Conservation (phyloP, 768 basidiomycete species). For the Hericium erinaceus region DNA sequence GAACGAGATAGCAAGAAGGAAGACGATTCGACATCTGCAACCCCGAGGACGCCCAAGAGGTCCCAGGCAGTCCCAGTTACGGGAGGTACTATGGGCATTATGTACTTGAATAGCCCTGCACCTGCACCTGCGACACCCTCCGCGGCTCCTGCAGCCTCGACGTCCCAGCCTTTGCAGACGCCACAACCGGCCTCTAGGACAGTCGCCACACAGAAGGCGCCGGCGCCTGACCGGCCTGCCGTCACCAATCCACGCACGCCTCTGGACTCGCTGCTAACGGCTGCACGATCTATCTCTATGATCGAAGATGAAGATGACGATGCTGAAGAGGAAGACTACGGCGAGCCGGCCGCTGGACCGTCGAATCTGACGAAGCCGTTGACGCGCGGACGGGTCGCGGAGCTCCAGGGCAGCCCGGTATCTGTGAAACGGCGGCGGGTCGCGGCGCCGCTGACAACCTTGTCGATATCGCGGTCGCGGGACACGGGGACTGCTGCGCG, state of each 20-base stretch:
- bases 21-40: slow-evolving; percentile 16
- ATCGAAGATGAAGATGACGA: slow-evolving; percentile 31
- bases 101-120: slow-evolving; percentile 12
- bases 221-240: slow-evolving; percentile 17
- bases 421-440: slow-evolving; percentile 29
- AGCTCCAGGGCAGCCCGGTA: slow-evolving; percentile 25
- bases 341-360: slow-evolving; percentile 13
- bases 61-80: slow-evolving; percentile 4
- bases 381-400: slow-evolving; percentile 16
- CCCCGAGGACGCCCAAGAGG: slow-evolving; percentile 12
- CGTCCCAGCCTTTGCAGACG: slow-evolving; percentile 16
- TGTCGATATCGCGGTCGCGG: not conserved
- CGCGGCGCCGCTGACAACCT: not conserved
- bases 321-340: slow-evolving; percentile 19
- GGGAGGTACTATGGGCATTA: slow-evolving; percentile 8
- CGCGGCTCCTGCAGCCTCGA: slow-evolving; percentile 7
- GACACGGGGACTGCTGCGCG: not conserved
- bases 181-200: slow-evolving; percentile 5
- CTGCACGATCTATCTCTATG: slow-evolving; percentile 42
- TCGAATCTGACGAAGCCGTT: slow-evolving; percentile 5
- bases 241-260: slow-evolving; percentile 33
- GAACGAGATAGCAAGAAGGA: slow-evolving; percentile 27
- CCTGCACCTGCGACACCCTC: slow-evolving; percentile 3
- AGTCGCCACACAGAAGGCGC: slow-evolving; percentile 3
- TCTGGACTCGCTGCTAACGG: slow-evolving; percentile 50